Conservation (phyloP, 2,329 filamentous ascomycete species). For the Decorospora gaudefroyi region DNA sequence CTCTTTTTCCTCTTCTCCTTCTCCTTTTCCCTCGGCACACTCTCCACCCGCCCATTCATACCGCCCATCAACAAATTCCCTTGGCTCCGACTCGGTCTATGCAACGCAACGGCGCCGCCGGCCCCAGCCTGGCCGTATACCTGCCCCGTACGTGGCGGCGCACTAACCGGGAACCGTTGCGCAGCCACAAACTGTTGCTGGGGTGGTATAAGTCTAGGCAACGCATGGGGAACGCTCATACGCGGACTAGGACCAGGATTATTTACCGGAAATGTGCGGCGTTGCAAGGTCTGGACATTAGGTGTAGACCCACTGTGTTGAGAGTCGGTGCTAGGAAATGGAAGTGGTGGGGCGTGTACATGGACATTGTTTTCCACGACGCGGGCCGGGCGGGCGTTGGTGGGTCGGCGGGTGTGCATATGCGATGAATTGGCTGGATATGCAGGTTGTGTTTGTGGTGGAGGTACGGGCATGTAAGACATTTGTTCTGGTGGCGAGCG, state of each 20-base stretch:
- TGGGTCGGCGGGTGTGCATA: conserved; percentile 19
- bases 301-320: conserved; percentile 37
- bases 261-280: conserved; percentile 15
- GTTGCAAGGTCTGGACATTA: conserved; percentile 15
- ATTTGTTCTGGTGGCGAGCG: conserved; percentile 19
- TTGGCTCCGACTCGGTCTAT: background rate
- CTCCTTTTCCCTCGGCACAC: conserved; percentile 6
- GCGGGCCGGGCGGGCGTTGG: conserved; percentile 17
- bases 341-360: conserved; percentile 28
- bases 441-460: conserved; percentile 11
- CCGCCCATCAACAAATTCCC: conserved; percentile 1
- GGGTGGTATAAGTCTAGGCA: conserved; percentile 23
- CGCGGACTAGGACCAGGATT: conserved; percentile 7
- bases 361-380: conserved; percentile 28
- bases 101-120: background rate
- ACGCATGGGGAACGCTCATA: conserved; percentile 16
- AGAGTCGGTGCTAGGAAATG: conserved; percentile 16
- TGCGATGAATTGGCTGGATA: conserved; percentile 4
- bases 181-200: conserved; percentile 1
- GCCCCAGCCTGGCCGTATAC: background rate
- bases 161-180: conserved; percentile 23
- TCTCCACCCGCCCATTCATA: conserved; percentile 3
- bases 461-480: conserved; percentile 8
- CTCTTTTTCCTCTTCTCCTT: conserved; percentile 23
- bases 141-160: conserved; percentile 21